Evolutionary conservation across 768 basidiomycete genomes (phyloP), one percentile per base, ranked within the genome.

Genomic region (Baorangia bicolor): DNA sequence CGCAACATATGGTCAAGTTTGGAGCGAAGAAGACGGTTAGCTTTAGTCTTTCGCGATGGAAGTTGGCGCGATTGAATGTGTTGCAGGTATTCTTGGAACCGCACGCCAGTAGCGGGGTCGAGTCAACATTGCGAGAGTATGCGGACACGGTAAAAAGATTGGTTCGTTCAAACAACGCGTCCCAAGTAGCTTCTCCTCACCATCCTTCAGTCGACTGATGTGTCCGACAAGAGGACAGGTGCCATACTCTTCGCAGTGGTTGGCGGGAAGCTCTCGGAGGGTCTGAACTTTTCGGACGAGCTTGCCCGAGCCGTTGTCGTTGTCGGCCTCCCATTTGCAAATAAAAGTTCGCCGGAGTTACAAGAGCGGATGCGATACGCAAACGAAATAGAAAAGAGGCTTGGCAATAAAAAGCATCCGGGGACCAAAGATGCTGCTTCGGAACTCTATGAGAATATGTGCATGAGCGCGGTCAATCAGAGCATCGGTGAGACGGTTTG

Each of bases 241-340:
- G 92, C 92, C 3, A 69, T 99, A 37, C 75, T 99, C 5, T 87
- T 98, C 52, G 96, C 97, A 2, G 97, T 98, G 11, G 88, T 98
- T 27, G 95, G 95, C 18, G 96, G 94, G 27, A 98, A 98, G 68
- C 81, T 99, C n/a, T 95, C 93, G 0, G 97, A 99, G 73, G 96
- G 95, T 9, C 69, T 87, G 37, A 87, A 87, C 63, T 88, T 88
- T 64, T 80, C 85, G 20, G 89, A 93, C 67, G 81, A 86, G 45
- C 82, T 92, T 16, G 94, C 94, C 3, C 87, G 94, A 30, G 88
- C 86, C 12, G 92, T 97, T 23, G 77, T 94, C 30, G 82, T 95
- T 55, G 79, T 96, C 44, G 97, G 97, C 4, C 80, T 99, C 4
- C 96, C 96, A 0, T 99, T 94, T 70, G 88, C 96, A 10, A 98